Base-by-base conservation (phyloP, 1,139 yeast species). In the Scheffersomyces illinoinensis region DNA sequence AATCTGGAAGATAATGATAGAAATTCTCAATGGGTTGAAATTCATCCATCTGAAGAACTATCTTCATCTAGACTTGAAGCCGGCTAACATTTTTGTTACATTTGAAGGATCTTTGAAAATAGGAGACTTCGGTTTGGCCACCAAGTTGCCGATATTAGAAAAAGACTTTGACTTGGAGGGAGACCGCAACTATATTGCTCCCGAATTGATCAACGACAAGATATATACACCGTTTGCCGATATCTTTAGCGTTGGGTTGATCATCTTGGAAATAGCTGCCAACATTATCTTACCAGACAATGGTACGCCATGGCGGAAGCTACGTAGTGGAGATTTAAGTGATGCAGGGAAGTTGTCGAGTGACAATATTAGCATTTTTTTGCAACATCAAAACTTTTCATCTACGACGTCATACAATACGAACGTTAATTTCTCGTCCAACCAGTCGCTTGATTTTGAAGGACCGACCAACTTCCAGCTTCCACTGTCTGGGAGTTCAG, bases 181-280 rank as follows among this genome's bases (percentile, higher is more conserved):
- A 47, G 99, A 96, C 72, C 82, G 99, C 55, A 97, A 95, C 73
- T 95, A 95, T 74, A 95, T 95, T 75, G 99, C 99, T 0, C 99
- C 99, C 0, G 99, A 95, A 72, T 88, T 95, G 49, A 87, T 95
- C 59, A 87, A 93, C 52, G 87, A 85, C 58, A 93, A 92, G 68
- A 83, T 85, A 57, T 95, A 95, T 70, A 93, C 93, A 56, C 93
- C 91, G 65, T 93, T 95, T 61, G 98, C 99, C 0, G 99, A 95
- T 73, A 88, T 95, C 14, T 95, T 95, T 74, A 91, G 97, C 46
- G 83, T 93, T 54, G 99, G 99, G 0, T 79, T 96, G 61, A 91
- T 95, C 65, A 89, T 95, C 78, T 88, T 95, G 55, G 99, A 95
- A 73, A 90, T 93, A 66, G 99, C 99, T 1, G 97, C 99, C 1